Conservation (phyloP, 495 filamentous ascomycete genomes). For the Lophium mytilinum region DNA sequence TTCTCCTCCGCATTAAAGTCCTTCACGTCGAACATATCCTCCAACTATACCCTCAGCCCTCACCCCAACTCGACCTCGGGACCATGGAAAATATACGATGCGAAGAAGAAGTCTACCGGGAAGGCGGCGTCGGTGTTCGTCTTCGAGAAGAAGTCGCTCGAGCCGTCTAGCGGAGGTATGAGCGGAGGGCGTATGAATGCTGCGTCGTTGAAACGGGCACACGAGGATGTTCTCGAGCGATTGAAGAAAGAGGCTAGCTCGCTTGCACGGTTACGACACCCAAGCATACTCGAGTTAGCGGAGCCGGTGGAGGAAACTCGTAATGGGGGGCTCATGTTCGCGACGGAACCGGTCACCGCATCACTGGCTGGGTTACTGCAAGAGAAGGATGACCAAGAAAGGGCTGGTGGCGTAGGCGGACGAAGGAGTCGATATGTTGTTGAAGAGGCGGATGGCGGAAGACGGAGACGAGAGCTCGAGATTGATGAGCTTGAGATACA, state of each 20-base stretch:
- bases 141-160: slow-evolving; percentile 81
- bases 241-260: slow-evolving; percentile 85
- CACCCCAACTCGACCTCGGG: slow-evolving; percentile 65
- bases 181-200: slow-evolving; percentile 53
- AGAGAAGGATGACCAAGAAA: slow-evolving; percentile 88
- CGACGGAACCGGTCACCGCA: slow-evolving; percentile 80
- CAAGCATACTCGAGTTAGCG: slow-evolving; percentile 81
- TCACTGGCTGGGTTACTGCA: slow-evolving; percentile 74
- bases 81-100: slow-evolving; percentile 95
- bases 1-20: slow-evolving; percentile 89
- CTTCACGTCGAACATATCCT: slow-evolving; percentile 80
- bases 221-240: slow-evolving; percentile 83
- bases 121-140: slow-evolving; percentile 88
- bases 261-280: slow-evolving; percentile 79
- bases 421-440: slow-evolving; percentile 71
- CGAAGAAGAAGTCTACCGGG: slow-evolving; percentile 87
- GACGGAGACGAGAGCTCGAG: slow-evolving; percentile 70
- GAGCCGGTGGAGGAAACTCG: slow-evolving; percentile 95
- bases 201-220: slow-evolving; percentile 61
- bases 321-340: slow-evolving; percentile 87
- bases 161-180: slow-evolving; percentile 50
- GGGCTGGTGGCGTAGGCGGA: slow-evolving; percentile 53
- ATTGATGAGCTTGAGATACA: slow-evolving; percentile 98
- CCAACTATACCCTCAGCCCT: slow-evolving; percentile 75
- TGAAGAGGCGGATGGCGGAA: slow-evolving; percentile 66